Percentiles rank a stretch among this genome's conserved stretches.
These are phyloP conservation scores for Trichoderma koningii DNA, from an alignment of 2,329 filamentous ascomycete genomes.

Conservation along the genomic window DNA sequence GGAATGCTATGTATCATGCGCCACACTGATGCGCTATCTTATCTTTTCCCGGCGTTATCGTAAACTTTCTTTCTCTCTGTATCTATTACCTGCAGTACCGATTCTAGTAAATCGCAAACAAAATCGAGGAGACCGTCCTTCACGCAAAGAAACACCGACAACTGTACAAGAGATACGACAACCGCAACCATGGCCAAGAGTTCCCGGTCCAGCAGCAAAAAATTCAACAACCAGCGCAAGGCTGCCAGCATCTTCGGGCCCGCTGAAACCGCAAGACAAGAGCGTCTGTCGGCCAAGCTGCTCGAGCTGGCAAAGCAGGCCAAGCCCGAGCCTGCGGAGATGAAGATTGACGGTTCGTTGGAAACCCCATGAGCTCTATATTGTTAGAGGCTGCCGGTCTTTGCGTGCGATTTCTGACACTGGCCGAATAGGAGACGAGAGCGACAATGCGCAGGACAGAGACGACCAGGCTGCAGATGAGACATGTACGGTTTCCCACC, in stretches of 20 bases:
- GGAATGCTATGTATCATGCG: neutral
- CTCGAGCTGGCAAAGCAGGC: conserved; percentile 77
- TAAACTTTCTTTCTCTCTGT: conserved; percentile 33
- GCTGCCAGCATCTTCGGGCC: conserved; percentile 84
- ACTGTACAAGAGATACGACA: neutral
- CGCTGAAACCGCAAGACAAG: conserved; percentile 73
- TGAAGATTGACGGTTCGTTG: conserved; percentile 50
- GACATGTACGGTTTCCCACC: conserved; percentile 32
- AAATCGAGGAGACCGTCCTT: neutral
- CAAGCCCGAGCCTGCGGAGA: conserved; percentile 61
- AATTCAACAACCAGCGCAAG: conserved; percentile 79
- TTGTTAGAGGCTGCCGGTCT: too few relatives aligned
- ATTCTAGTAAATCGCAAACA: neutral
- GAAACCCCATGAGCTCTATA: neutral
- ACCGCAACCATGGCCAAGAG: conserved; percentile 77
- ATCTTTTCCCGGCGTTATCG: conserved; percentile 24
- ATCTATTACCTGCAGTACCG: neutral
- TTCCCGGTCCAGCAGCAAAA: conserved; percentile 74
- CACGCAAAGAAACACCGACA: neutral
- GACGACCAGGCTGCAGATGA: conserved; percentile 39
- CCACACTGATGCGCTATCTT: conserved; percentile 9
- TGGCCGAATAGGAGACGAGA: conserved; percentile 30
- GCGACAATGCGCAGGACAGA: conserved; percentile 35
- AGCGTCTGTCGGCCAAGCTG: conserved; percentile 83
- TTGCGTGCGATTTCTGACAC: neutral